Evolutionary conservation across 331 rosid genomes (phyloP), one percentile per base, ranked within the genome.

Genomic region (Saraca asoca): DNA sequence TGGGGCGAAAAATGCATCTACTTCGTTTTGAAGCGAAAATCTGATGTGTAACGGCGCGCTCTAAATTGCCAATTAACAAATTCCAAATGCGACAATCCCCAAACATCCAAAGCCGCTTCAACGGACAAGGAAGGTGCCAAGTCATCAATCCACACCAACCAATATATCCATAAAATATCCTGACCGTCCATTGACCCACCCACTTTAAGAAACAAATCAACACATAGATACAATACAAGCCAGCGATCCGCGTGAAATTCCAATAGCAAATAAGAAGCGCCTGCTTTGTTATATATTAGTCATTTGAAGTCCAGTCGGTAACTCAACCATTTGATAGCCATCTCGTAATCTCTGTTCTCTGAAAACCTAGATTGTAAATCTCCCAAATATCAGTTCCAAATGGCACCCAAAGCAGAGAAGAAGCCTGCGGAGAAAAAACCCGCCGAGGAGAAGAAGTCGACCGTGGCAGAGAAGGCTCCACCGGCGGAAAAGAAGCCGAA

Each of bases 221-320:
- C 60, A 45, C 73, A 31, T 12, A 3, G 1, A 39, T 9, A 2
- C 0, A 1, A 6, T 8, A 69, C 79, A 43, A 71, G 18, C 45
- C 77, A 64, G 10, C 17, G 17, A 79, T 79, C 83, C 74, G 53
- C 48, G 52, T 5, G 13, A 41, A 59, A 65, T 19, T 6, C 33
- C 43, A 5, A 0, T 3, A 53, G 0, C 83, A 67, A 74, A 74
- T 79, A n/a, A 55, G 45, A 59, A 29, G 0, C 12, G 16, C 17
- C 48, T 45, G 16, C 24, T 8, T 9, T 8, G 17, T 39, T 38
- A 62, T 79, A 74, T 74, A 79, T 64, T 0, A 59, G 29, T 33
- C 61, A 2, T 45, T 17, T 16, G 54, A 1, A 42, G 0, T 12
- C 34, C 34, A 0, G 0, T 1, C 1, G 7, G 12, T 4, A 0